A percentile compares a stretch with the other conserved stretches of the same genome.
phyloP scores from a whole-genome alignment of 768 basidiomycete genomes.

The Amyloporia xantha region DNA sequence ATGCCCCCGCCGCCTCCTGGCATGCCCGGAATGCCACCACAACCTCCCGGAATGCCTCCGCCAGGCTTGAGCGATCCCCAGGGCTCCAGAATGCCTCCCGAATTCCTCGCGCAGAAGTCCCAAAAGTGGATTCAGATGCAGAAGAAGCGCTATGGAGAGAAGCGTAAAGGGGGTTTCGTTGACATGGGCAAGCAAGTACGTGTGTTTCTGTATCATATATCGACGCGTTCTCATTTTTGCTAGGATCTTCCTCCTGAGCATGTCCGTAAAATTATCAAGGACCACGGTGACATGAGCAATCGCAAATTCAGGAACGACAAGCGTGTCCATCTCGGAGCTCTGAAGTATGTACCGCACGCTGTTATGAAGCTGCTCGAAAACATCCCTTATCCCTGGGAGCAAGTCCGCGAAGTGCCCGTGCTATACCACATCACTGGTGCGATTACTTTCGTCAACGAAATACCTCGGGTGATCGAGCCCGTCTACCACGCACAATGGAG shows the following conservation, averaged over 20 bases:
- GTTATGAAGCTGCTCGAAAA: slow-evolving; percentile 99
- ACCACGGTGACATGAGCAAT: slow-evolving; percentile 99
- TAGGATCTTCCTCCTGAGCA: slow-evolving; percentile 96
- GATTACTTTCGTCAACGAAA: slow-evolving; percentile 98
- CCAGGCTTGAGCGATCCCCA: slow-evolving; percentile 29
- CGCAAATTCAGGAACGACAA: slow-evolving; percentile 99
- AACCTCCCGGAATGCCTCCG: slow-evolving; percentile 30
- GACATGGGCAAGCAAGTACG: slow-evolving; percentile 91
- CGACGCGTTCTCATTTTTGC: slow-evolving; percentile 2
- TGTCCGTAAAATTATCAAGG: slow-evolving; percentile 98
- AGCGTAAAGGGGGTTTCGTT: slow-evolving; percentile 81
- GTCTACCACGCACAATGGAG: slow-evolving; percentile 99
- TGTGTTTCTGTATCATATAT: neutral
- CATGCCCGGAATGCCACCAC: slow-evolving; percentile 35
- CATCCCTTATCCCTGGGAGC: slow-evolving; percentile 97
- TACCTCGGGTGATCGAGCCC: slow-evolving; percentile 94
- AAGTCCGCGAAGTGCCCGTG: slow-evolving; percentile 98
- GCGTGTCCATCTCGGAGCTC: slow-evolving; percentile 95
- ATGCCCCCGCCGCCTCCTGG: slow-evolving; percentile 44
- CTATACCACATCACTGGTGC: slow-evolving; percentile 99
- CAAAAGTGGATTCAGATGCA: slow-evolving; percentile 97
- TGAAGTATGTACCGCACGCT: slow-evolving; percentile 98
- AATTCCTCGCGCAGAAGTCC: slow-evolving; percentile 83
- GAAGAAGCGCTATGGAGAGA: slow-evolving; percentile 86
- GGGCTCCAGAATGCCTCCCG: slow-evolving; percentile 43